A percentile compares a stretch with the other conserved stretches of the same genome.
Evolutionary conservation across 1,139 yeast genomes (phyloP).

Genomic region (Lodderomyces beijingensis): DNA sequence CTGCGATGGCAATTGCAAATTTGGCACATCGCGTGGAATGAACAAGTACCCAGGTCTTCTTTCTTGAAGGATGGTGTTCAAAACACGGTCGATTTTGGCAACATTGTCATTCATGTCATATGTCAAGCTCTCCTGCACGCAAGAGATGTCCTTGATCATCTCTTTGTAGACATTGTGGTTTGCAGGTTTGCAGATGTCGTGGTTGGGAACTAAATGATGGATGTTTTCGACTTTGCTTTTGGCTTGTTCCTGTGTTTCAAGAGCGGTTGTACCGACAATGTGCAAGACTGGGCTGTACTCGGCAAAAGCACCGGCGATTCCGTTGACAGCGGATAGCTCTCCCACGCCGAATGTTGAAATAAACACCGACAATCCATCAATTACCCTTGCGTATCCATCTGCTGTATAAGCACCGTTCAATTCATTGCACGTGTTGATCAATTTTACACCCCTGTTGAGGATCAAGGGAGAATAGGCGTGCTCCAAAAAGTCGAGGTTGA

Average conservation of each 20-base stretch:
- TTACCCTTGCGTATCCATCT: constrained; percentile 68
- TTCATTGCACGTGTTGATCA: constrained; percentile 35
- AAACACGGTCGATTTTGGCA: constrained; percentile 55
- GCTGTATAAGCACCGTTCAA: constrained; percentile 63
- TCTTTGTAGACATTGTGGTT: constrained; percentile 64
- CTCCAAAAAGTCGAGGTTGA: constrained; percentile 35
- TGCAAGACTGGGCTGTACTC: constrained; percentile 78
- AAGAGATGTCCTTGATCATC: constrained; percentile 56
- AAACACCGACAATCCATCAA: constrained; percentile 40
- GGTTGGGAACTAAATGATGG: constrained; percentile 69
- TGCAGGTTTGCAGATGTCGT: constrained; percentile 41
- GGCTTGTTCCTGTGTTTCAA: constrained; percentile 20
- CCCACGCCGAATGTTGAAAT: constrained; percentile 82
- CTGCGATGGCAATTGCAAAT: constrained; percentile 39
- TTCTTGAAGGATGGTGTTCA: constrained; percentile 48
- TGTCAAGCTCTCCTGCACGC: constrained; percentile 53
- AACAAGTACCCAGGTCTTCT: constrained; percentile 79
- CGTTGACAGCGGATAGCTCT: constrained; percentile 80
- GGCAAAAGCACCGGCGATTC: constrained; percentile 77
- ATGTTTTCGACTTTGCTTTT: constrained; percentile 25
- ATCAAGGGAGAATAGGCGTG: constrained; percentile 27
- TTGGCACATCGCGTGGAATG: constrained; percentile 67
- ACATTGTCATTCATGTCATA: constrained; percentile 46
- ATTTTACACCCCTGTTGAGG: constrained; percentile 14
- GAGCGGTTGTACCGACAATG: constrained; percentile 69